Evolutionary conservation across 192 early-diverging fungal species (phyloP).

Genomic region (Coemansia biformis): DNA sequence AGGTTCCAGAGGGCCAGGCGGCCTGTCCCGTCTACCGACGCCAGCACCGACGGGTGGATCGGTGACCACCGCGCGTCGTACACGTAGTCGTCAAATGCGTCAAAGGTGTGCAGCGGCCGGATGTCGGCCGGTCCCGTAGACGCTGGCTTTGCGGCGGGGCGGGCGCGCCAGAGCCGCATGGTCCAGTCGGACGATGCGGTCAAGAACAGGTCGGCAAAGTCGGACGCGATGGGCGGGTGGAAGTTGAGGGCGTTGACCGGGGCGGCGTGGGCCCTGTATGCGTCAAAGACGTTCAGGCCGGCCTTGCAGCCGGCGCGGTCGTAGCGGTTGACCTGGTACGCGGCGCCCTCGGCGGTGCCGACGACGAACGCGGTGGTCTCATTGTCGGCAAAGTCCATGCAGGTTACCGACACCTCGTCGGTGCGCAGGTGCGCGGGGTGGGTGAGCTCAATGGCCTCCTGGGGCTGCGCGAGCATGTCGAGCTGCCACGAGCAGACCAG

Average conservation of each 20-base stretch:
- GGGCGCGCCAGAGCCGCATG: conserved; percentile 88
- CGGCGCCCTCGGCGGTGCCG: conserved; percentile 91
- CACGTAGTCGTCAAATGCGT: conserved; percentile 92
- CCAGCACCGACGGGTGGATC: conserved; percentile 91
- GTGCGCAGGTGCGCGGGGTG: conserved; percentile 72
- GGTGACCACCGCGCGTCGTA: conserved; percentile 98
- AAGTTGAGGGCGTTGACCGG: conserved; percentile 85
- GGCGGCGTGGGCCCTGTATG: conserved; percentile 83
- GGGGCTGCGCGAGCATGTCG: conserved; percentile 96
- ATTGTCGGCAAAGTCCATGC: conserved; percentile 83
- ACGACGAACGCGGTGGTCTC: conserved; percentile 92
- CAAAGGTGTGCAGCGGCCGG: conserved; percentile 78
- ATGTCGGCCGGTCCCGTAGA: conserved; percentile 42
- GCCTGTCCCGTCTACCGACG: conserved; percentile 83
- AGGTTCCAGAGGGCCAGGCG: conserved; percentile 91
- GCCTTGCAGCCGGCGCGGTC: conserved; percentile 95
- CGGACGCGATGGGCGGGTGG: conserved; percentile 71
- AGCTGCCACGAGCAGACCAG: conserved; percentile 94
- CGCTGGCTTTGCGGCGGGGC: conserved; percentile 49
- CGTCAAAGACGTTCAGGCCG: conserved; percentile 82
- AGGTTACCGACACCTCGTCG: conserved; percentile 91
- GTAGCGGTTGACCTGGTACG: conserved; percentile 93
- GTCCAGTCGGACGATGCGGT: conserved; percentile 96
- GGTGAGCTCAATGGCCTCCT: conserved; percentile 79
- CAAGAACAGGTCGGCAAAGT: conserved; percentile 89